phyloP scores from a whole-genome alignment of 2,329 filamentous ascomycete genomes.

The Fusarium tricinctum region DNA sequence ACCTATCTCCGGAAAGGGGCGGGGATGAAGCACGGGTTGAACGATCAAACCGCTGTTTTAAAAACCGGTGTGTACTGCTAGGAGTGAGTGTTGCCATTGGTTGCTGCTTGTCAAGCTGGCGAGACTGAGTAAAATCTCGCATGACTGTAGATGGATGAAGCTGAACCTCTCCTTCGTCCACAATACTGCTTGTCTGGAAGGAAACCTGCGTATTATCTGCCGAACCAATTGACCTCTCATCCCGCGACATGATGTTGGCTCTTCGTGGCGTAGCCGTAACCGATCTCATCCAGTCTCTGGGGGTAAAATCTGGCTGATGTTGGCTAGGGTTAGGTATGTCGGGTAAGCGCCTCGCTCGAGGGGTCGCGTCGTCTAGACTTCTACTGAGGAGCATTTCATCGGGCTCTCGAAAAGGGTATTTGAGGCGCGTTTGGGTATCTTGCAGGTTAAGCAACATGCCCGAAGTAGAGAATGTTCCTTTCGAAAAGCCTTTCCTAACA shows the following conservation, averaged over 20 bases:
- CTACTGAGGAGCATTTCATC: constrained; percentile 8
- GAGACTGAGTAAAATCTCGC: constrained; percentile 27
- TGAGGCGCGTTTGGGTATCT: constrained; percentile 34
- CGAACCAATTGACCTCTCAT: not conserved
- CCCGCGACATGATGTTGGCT: constrained; percentile 10
- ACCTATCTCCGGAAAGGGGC: not conserved
- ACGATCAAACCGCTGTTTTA: constrained; percentile 26
- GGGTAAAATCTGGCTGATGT: constrained; percentile 10
- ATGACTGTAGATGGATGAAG: constrained; percentile 11
- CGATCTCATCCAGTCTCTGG: constrained; percentile 29
- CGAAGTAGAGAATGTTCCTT: constrained; percentile 19
- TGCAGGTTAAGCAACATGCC: constrained; percentile 33
- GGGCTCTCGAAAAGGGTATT: not conserved
- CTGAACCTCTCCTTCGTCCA: constrained; percentile 5
- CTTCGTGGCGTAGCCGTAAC: constrained; percentile 26
- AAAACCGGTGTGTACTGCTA: constrained; percentile 18
- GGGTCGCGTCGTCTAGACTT: constrained; percentile 3
- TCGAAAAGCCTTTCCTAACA: not conserved
- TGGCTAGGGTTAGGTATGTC: constrained; percentile 3
- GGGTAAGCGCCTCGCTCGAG: constrained; percentile 15
- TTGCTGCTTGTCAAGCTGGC: constrained; percentile 15
- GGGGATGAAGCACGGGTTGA: constrained; percentile 21
- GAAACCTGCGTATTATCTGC: not conserved
- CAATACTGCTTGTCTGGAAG: not conserved
- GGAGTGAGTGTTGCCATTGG: constrained; percentile 8